Base-by-base conservation (phyloP, 2,329 filamentous ascomycete genomes). In the Talaromyces sp. region DNA sequence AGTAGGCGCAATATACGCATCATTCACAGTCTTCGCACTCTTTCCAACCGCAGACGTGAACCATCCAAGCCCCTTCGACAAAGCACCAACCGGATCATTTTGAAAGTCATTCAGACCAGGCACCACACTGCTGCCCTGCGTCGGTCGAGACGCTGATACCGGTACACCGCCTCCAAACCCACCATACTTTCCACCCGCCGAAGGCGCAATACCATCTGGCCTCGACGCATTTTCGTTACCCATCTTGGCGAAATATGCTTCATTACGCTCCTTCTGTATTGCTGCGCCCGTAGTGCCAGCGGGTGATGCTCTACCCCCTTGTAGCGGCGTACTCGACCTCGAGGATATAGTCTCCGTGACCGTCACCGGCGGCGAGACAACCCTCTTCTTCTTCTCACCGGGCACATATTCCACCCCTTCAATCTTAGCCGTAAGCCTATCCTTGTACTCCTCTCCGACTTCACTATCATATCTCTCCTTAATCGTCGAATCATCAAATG, bases 31-130 rank as follows among this genome's bases (percentile, higher is more conserved):
- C 83, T 96, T 96, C 43, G 93, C 95, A 69, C 91, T 91, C 83
- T 95, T 97, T 31, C 88, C 89, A 49, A 98, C 92, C 13, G 92
- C 93, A 39, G 87, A 90, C 19, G 92, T 87, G 73, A 98, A 92
- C 93, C 95, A 98, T 9, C 94, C 94, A 73, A 98, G 96, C 0
- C 94, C 91, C 79, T 96, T 97, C 33, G 89, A 92, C 71, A 99
- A 79, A 16, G 94, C 93, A 1, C 87, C 93, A 68, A 98, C 83
- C 0, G 95, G 93, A 75, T 99, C 95, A 74, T 89, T 91, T 78
- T 97, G 92, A 74, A 98, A 87, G 63, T 98, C 94, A 63, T 95
- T 90, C n/a, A 95, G 81, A 13, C 87, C 87, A 0, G 90, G 91
- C 31, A 90, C 79, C n/a, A 35, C 16, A 22, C 62, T 78, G 13